Evolutionary conservation across 176 grass and related monocot species (phyloP).

Genomic region (Luzula sylvatica): DNA sequence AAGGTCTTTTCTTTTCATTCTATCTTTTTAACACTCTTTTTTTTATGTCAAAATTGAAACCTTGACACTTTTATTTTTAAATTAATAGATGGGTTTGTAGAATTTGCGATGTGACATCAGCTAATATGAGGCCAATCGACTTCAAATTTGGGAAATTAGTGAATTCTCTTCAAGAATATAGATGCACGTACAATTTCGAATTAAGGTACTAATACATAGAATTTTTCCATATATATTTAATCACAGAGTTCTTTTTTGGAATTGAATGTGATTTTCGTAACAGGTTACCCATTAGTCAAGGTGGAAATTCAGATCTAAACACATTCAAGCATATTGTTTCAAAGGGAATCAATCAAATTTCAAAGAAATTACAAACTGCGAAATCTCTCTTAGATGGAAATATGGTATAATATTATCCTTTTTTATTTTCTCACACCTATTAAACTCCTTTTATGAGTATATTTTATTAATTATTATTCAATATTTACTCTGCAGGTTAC

Average conservation of each 20-base stretch:
- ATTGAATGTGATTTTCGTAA: conserved; percentile 11
- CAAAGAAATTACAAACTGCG: conserved; percentile 62
- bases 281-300: conserved; percentile 55
- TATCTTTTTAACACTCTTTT: conserved; percentile 3
- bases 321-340: conserved; percentile 54
- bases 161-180: conserved; percentile 77
- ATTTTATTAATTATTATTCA: conserved; percentile 5
- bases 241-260: neutral
- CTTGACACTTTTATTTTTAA: conserved; percentile 2
- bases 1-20: conserved; percentile 41
- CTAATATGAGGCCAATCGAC: conserved; percentile 64
- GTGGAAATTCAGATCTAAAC: conserved; percentile 13
- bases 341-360: conserved; percentile 59
- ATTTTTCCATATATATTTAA: neutral
- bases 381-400: conserved; percentile 62
- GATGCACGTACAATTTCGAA: conserved; percentile 88
- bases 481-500: conserved; percentile 41
- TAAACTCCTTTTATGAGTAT: too few species aligned
- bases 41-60: conserved; percentile 7
- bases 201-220: conserved; percentile 39
- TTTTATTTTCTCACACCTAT: conserved; percentile 10
- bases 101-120: conserved; percentile 49
- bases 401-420: conserved; percentile 34
- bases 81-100: conserved; percentile 55
- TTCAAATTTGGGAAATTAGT: conserved; percentile 70